Base-by-base conservation (phyloP, 2,329 filamentous ascomycete genomes). In the Sclerotinia trifoliorum region DNA sequence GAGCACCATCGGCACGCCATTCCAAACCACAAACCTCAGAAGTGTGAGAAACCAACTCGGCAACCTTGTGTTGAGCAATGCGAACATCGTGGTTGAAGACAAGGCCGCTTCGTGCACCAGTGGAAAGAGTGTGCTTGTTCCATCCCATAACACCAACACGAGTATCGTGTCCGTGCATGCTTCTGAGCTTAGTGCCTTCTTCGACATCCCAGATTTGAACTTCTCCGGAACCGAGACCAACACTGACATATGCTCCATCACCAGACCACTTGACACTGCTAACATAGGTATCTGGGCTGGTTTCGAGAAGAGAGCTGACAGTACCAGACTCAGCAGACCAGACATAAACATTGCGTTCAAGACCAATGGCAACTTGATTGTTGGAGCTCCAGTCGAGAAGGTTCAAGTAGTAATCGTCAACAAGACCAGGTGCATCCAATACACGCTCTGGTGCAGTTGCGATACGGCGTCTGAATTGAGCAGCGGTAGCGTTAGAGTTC, bases 161-260 rank as follows among this genome's bases (percentile, higher is more conserved):
- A 51, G 93, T 94, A 77, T 98, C 94, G 78, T 99, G 95, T 70
- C 95, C 95, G 78, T 93, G 91, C 95, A 99, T 99, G 85, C 93
- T 97, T 79, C 95, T 94, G 69, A 99, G 90, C 86, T 98, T 98
- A 77, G 89, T 90, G 71, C 90, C 88, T 80, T 99, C 95, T 75
- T 96, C 91, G 39, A 97, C 94, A 76, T 98, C 95, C 94, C 95
- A 99, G 82, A 99, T 99, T 83, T 99, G 95, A 49, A 99, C 93
- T 80, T 99, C 95, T 70, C 95, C 95, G 49, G 93, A 93, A 70
- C 94, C 94, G 63, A 99, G 90, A 70, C 95, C 95, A 74, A 98
- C 94, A 72, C 94, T 90, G 73, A 99, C 94, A 78, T 99, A 98
- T 44, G 94, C 94, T 70, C 95, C 95, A 77, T 99, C 95, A 63